Base-by-base conservation (phyloP, 805 yeast genomes). In the Nakazawaea holstii region DNA sequence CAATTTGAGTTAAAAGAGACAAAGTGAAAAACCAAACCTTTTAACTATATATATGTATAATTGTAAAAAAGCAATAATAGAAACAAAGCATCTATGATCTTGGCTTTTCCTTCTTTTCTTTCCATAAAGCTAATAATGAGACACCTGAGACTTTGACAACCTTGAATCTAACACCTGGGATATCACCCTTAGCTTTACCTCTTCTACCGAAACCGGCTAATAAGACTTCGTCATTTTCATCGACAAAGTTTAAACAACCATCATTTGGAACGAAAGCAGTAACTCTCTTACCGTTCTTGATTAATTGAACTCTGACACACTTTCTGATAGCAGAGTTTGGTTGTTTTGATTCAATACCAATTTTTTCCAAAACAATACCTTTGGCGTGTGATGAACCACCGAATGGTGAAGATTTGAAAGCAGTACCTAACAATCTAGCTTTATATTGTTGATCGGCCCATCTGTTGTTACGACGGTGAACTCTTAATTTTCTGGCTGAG, bases 101-200 rank as follows among this genome's bases (percentile, higher is more conserved):
- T 83, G 98, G 98, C 91, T 94, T 94, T 84, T 95, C 99, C 89
- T 94, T 94, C 97, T 94, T 94, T 84, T 95, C 99, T 84, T 92
- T 94, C 97, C 97, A 94, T 77, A 94, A 85, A 74, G 99, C 99
- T 74, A 91, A 84, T 77, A 94, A 84, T 66, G 99, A 94, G 69
- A 95, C 99, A 87, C 99, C 99, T 66, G 99, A 88, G 67, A 94
- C 99, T 84, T 94, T 94, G 74, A 94, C 99, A 74, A 94, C 99
- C 88, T 94, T 94, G 90, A 94, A 94, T 87, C 99, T 94, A 73
- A 94, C 99, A 89, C 99, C 99, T 77, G 99, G 99, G 72, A 94
- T 92, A 91, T 94, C 99, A 84, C 99, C 99, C 95, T 94, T 94
- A 76, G 99, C 99, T 85, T 94, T 94, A 83, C 99, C 99, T 85